phyloP scores from a whole-genome alignment of 345 rosid genomes.

The Arabidopsis suecica region DNA sequence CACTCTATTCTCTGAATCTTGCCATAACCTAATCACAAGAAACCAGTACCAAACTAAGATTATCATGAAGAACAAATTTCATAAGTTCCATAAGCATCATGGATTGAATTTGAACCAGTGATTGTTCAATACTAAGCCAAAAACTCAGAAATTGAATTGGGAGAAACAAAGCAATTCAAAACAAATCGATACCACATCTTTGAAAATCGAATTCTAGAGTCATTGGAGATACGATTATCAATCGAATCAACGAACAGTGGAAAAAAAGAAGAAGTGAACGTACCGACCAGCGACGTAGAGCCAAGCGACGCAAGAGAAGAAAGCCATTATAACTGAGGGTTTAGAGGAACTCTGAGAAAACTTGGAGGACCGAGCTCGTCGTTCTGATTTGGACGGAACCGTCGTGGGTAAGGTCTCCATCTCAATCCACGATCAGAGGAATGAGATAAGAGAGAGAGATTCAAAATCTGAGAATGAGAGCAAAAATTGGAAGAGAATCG shows the following conservation, averaged over 20 bases:
- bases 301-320: slow-evolving; percentile 96
- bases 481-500: no score
- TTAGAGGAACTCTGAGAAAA: slow-evolving; percentile 61
- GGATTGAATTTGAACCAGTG: neutral
- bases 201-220: slow-evolving; percentile 8
- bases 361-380: slow-evolving; percentile 76
- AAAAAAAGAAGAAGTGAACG: neutral
- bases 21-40: slow-evolving; percentile 79
- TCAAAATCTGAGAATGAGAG: no score
- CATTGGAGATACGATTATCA: neutral
- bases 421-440: slow-evolving; percentile 30
- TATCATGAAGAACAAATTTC: neutral
- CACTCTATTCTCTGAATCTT: slow-evolving; percentile 87
- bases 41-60: slow-evolving; percentile 10
- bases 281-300: slow-evolving; percentile 95
- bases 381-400: slow-evolving; percentile 56
- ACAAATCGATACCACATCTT: neutral
- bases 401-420: slow-evolving; percentile 78
- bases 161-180: neutral
- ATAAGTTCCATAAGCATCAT: neutral
- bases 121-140: neutral
- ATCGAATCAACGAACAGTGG: neutral
- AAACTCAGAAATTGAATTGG: neutral
- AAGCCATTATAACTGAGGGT: slow-evolving; percentile 73
- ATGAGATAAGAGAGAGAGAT: no score